A percentile compares a stretch with the other conserved stretches of the same genome.
Conservation (phyloP, 495 filamentous ascomycete species). For the Xylaria sp. region DNA sequence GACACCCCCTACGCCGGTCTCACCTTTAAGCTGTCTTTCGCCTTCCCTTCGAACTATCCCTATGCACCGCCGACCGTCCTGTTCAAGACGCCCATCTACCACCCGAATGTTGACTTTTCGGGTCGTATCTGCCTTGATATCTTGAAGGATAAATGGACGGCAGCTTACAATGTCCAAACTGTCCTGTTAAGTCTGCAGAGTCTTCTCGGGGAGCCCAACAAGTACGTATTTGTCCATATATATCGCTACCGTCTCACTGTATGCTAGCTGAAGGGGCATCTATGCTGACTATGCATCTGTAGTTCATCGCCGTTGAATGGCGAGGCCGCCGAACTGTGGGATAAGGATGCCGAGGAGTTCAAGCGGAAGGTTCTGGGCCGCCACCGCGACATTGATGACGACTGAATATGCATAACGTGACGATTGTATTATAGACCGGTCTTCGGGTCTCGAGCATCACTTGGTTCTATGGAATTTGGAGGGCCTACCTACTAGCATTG, state of each 20-base stretch:
- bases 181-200: constrained; percentile 94
- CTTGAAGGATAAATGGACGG: constrained; percentile 96
- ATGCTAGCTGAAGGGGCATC: not conserved
- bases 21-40: constrained; percentile 91
- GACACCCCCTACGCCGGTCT: constrained; percentile 91
- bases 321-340: constrained; percentile 96
- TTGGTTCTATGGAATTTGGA: constrained; percentile 27
- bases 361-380: constrained; percentile 70
- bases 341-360: constrained; percentile 85
- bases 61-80: constrained; percentile 92
- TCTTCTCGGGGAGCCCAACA: constrained; percentile 95
- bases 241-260: not conserved
- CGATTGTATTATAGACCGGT: constrained; percentile 27
- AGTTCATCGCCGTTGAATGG: constrained; percentile 95
- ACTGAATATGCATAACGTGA: constrained; percentile 41
- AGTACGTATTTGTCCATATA: constrained; percentile 64
- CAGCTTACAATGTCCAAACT: constrained; percentile 91
- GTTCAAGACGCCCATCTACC: constrained; percentile 93
- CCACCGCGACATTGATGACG: constrained; percentile 64
- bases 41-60: constrained; percentile 91
- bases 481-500: constrained; percentile 31
- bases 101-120: constrained; percentile 93
- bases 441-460: constrained; percentile 6
- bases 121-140: constrained; percentile 96
- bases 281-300: constrained; percentile 24